Conservation (phyloP, 345 rosid genomes). For the Lepidium sativum region DNA sequence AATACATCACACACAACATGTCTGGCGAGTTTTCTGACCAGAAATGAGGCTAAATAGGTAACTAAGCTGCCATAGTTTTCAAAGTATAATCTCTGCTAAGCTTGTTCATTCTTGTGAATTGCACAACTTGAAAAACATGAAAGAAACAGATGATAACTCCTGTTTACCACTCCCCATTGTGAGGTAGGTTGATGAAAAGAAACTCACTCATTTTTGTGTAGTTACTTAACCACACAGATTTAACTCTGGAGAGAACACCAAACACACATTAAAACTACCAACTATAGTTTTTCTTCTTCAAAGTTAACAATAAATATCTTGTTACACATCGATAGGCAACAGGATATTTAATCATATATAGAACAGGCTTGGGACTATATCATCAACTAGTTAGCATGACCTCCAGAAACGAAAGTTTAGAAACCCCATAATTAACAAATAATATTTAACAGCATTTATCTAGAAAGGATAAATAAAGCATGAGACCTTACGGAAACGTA, state of each 20-base stretch:
- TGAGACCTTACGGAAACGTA: conserved; percentile 99
- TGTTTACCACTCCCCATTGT: neutral
- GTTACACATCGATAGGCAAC: neutral
- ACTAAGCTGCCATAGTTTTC: neutral
- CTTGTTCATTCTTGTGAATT: neutral
- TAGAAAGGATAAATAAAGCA: conserved; percentile 39
- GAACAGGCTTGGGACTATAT: neutral
- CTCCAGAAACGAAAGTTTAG: neutral
- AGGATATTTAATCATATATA: neutral
- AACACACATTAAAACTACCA: neutral
- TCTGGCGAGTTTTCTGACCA: neutral
- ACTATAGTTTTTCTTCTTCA: neutral
- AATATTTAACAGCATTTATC: conserved; percentile 1
- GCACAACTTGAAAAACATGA: neutral
- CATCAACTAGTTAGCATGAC: neutral
- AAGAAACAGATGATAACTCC: neutral
- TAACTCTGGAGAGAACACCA: neutral
- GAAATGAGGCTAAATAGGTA: neutral
- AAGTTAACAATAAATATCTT: neutral
- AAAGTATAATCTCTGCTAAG: neutral
- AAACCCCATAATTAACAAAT: neutral
- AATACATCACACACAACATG: neutral
- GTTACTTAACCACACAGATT: neutral
- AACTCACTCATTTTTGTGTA: neutral
- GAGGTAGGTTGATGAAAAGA: neutral